Evolutionary conservation across 768 basidiomycete genomes (phyloP).

Genomic region (Hericium rajendrae): DNA sequence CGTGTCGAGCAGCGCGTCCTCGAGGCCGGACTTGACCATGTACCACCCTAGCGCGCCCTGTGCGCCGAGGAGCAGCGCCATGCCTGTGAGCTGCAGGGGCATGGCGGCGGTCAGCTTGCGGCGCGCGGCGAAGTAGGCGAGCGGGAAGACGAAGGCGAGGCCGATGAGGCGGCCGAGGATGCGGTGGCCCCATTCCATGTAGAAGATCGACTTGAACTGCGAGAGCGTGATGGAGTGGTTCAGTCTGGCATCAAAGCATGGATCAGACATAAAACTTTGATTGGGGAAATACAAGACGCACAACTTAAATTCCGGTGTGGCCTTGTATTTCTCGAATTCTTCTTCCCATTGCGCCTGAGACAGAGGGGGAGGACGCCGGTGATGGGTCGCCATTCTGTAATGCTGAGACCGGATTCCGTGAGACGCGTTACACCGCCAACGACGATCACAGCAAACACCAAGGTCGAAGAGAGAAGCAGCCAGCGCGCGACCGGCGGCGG

Average conservation of each 20-base stretch:
- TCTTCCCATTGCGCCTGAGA: slow-evolving; percentile 65
- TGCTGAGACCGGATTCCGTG: slow-evolving; percentile 94
- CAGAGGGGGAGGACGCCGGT: slow-evolving; percentile 84
- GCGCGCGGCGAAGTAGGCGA: slow-evolving; percentile 68
- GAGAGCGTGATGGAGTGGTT: slow-evolving; percentile 82
- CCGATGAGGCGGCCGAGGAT: slow-evolving; percentile 85
- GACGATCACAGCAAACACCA: slow-evolving; percentile 89
- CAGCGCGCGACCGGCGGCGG: slow-evolving; percentile 69
- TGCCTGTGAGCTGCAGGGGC: slow-evolving; percentile 52
- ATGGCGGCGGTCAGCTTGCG: slow-evolving; percentile 60
- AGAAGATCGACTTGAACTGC: slow-evolving; percentile 94
- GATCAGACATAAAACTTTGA: not conserved
- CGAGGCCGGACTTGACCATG: slow-evolving; percentile 97
- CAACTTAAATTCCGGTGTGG: slow-evolving; percentile 93
- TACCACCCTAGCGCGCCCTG: slow-evolving; percentile 97
- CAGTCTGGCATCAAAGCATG: slow-evolving; percentile 39
- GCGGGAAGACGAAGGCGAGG: slow-evolving; percentile 72
- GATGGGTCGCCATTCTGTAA: slow-evolving; percentile 95
- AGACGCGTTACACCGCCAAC: slow-evolving; percentile 95
- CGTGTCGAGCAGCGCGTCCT: slow-evolving; percentile 68
- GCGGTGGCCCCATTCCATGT: slow-evolving; percentile 98
- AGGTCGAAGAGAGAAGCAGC: slow-evolving; percentile 74
- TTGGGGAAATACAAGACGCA: slow-evolving; percentile 31
- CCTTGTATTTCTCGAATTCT: slow-evolving; percentile 92
- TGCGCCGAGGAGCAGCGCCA: slow-evolving; percentile 77